phyloP scores from a whole-genome alignment of 164 flowering plant genomes.

The Protea cynaroides region DNA sequence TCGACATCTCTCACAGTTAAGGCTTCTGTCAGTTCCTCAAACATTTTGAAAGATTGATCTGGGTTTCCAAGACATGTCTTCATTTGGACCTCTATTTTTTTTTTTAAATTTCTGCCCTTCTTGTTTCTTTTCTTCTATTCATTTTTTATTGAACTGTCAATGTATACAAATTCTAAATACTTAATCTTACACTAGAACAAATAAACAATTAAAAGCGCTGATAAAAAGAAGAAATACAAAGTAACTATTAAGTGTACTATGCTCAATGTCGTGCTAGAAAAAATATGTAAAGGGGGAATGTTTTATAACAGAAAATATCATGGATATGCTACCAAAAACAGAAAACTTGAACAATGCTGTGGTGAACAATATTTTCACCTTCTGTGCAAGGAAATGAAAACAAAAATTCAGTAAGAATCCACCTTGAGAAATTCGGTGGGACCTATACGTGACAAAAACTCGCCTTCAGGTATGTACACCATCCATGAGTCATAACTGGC shows the following conservation, averaged over 20 bases:
- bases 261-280: background rate
- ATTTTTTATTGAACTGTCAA: too few relatives aligned
- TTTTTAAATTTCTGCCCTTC: too few relatives aligned
- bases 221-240: background rate
- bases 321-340: background rate
- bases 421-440: constrained; percentile 91
- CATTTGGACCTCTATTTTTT: too few relatives aligned
- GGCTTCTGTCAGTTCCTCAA: too few relatives aligned
- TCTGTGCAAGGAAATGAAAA: background rate
- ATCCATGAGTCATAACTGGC: constrained; percentile 91
- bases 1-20: too few relatives aligned
- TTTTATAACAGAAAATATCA: background rate
- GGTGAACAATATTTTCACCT: background rate
- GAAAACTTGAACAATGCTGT: background rate
- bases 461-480: constrained; percentile 95
- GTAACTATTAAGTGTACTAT: too few relatives aligned
- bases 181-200: too few relatives aligned
- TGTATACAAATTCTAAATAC: too few relatives aligned
- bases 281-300: background rate
- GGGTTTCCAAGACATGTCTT: too few relatives aligned
- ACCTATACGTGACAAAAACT: constrained; percentile 85
- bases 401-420: background rate
- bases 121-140: too few relatives aligned
- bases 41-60: too few relatives aligned
- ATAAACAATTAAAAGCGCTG: too few relatives aligned